These are phyloP conservation scores for Sphagnum contortum DNA, from an alignment of 225 moss, liverwort and hornwort species.

Conservation along the genomic window DNA sequence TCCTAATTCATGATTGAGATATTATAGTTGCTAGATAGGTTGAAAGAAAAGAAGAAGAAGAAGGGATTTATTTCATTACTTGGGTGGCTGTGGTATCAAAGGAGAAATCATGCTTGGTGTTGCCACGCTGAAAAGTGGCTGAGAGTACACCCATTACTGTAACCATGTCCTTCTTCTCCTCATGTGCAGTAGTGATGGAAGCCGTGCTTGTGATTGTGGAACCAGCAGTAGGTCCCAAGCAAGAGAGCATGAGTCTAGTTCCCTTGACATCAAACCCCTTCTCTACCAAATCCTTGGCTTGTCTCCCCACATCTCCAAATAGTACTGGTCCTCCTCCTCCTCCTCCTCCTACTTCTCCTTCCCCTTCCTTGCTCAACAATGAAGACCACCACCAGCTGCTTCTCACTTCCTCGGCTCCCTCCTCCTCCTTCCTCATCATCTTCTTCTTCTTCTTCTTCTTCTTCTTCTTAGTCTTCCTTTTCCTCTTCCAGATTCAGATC, in stretches of 20 bases:
- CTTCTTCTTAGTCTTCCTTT: too few relatives aligned
- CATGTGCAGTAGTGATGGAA: conserved; percentile 28
- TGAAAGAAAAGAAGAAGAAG: not conserved
- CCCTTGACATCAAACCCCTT: conserved; percentile 60
- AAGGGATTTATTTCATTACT: conserved; percentile 6
- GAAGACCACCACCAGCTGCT: too few relatives aligned
- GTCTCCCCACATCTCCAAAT: conserved; percentile 70
- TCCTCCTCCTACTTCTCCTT: too few relatives aligned
- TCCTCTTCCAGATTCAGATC: too few relatives aligned
- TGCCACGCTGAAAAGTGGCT: conserved; percentile 44
- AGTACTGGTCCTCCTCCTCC: conserved; percentile 20
- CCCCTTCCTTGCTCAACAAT: too few relatives aligned
- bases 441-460: too few relatives aligned
- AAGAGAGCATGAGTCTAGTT: conserved; percentile 64
- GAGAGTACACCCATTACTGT: conserved; percentile 50
- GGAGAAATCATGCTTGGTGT: conserved; percentile 32
- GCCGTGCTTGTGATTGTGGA: conserved; percentile 54
- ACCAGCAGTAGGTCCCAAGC: conserved; percentile 46
- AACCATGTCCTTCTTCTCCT: conserved; percentile 6
- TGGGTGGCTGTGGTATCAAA: conserved; percentile 54
- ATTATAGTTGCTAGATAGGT: too few relatives aligned
- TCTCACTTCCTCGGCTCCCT: too few relatives aligned
- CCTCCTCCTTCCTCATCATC: too few relatives aligned
- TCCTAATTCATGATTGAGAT: too few relatives aligned
- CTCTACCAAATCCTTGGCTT: conserved; percentile 60